Evolutionary conservation across 768 basidiomycete genomes (phyloP).

Genomic region (Jaapia argillacea): DNA sequence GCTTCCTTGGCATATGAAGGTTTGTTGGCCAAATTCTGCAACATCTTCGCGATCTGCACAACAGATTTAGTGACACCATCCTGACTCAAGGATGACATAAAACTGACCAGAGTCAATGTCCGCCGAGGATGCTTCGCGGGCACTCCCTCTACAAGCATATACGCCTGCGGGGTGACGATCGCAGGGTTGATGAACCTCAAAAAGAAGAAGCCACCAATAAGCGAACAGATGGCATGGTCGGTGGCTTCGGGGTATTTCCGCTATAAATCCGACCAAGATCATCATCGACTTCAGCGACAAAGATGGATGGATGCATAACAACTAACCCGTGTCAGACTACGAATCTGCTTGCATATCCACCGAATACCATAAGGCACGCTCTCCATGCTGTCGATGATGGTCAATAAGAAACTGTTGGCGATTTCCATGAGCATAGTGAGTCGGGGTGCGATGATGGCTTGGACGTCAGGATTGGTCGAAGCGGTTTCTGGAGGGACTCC

Average conservation of each 20-base stretch:
- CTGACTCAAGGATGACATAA: neutral
- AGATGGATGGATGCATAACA: neutral
- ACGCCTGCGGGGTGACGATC: conserved; percentile 97
- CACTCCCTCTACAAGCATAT: conserved; percentile 97
- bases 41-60: conserved; percentile 93
- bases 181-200: conserved; percentile 99
- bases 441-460: conserved; percentile 94
- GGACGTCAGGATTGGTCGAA: conserved; percentile 88
- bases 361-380: conserved; percentile 98
- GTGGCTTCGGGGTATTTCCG: conserved; percentile 98
- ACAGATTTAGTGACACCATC: neutral
- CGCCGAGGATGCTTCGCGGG: conserved; percentile 97
- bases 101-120: conserved; percentile 76
- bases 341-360: conserved; percentile 99
- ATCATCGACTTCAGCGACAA: neutral
- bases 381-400: conserved; percentile 98
- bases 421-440: conserved; percentile 99
- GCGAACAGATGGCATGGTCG: conserved; percentile 95
- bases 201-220: conserved; percentile 99
- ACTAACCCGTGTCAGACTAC: conserved; percentile 86
- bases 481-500: conserved; percentile 94
- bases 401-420: conserved; percentile 92
- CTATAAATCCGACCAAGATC: conserved; percentile 29
- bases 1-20: conserved; percentile 96
- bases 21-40: conserved; percentile 98